Percentiles rank a stretch among this genome's conserved stretches.
Conservation (phyloP, 768 basidiomycete genomes). For the Mycena leptocephala region DNA sequence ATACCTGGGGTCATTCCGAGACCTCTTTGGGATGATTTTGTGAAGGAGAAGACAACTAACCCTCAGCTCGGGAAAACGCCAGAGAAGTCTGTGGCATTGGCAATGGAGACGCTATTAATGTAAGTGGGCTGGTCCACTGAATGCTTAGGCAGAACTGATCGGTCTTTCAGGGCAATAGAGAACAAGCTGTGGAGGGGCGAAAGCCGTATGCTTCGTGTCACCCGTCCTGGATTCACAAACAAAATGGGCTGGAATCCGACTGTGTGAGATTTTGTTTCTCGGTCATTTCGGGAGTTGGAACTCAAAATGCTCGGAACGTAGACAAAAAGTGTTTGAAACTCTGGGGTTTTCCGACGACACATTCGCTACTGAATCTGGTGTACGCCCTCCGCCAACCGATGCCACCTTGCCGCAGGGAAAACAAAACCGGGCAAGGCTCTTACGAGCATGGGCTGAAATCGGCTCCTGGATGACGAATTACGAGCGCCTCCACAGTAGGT, state of each 20-base stretch:
- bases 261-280: constrained; percentile 61
- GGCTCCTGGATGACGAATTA: constrained; percentile 78
- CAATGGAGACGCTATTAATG: constrained; percentile 79
- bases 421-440: constrained; percentile 71
- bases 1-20: constrained; percentile 83
- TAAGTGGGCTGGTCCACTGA: constrained; percentile 53
- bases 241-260: constrained; percentile 79
- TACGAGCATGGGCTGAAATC: constrained; percentile 88
- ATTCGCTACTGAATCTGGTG: constrained; percentile 57
- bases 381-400: constrained; percentile 74
- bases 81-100: constrained; percentile 69
- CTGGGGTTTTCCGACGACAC: constrained; percentile 60
- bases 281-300: constrained; percentile 11
- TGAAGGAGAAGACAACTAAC: constrained; percentile 72
- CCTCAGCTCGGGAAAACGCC: constrained; percentile 71
- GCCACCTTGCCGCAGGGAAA: constrained; percentile 60
- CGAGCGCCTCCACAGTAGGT: constrained; percentile 62
- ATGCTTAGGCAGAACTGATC: constrained; percentile 19
- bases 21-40: constrained; percentile 74
- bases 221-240: constrained; percentile 68
- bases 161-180: constrained; percentile 70
- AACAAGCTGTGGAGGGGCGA: constrained; percentile 85
- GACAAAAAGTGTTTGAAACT: constrained; percentile 62
- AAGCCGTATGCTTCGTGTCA: constrained; percentile 69
- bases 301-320: constrained; percentile 33